Evolutionary conservation across 1,284 basidiomycete species (phyloP), one percentile per base, ranked within the genome.

Genomic region (Phellopilus nigrolimitatus): DNA sequence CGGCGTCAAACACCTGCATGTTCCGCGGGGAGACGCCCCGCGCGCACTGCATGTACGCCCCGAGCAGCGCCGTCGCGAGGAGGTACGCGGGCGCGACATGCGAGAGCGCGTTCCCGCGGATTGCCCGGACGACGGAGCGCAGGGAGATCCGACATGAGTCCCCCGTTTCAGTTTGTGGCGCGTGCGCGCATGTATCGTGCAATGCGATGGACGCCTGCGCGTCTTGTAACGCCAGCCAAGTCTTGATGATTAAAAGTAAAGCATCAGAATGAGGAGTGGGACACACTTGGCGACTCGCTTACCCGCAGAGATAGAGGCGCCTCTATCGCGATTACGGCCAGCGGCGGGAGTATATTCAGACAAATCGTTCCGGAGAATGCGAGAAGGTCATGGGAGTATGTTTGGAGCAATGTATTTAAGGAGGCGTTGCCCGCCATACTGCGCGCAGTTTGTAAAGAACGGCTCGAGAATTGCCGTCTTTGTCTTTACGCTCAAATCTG

Each of bases 181-280:
- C 4, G 15, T 33, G 21, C 28, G 13, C 8, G 27, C n/a, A 4
- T 19, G 4, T 15, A 3, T 6, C 25, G 43, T 6, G 3, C 4
- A 24, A 28, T n/a, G 27, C 21, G 4, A 12, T 21, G 13, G 22
- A 17, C 10, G 22, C 9, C 9, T 24, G 43, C 12, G 36, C 37
- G 17, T 52, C 45, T 34, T 53, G 46, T 1, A 48, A 45, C 7
- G 51, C 51, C 13, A 53, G 21, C 51, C 51, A 53, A 13, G 51
- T 48, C 51, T 53, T n/a, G 7, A 7, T 15, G 19, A 37, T 37
- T 15, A 37, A 15, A 34, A 36, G 4, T 19, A 22, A 45, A 4
- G 12, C 30, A 19, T 45, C 9, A 28, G 41, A 36, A 17, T 6
- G 24, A 40, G 13, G 10, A 24, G 33, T 19, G 10, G 12, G 25